Evolutionary conservation across 352 stramenopile genomes (phyloP), one percentile per base, ranked within the genome.

Genomic region (Phytopythium litorale): DNA sequence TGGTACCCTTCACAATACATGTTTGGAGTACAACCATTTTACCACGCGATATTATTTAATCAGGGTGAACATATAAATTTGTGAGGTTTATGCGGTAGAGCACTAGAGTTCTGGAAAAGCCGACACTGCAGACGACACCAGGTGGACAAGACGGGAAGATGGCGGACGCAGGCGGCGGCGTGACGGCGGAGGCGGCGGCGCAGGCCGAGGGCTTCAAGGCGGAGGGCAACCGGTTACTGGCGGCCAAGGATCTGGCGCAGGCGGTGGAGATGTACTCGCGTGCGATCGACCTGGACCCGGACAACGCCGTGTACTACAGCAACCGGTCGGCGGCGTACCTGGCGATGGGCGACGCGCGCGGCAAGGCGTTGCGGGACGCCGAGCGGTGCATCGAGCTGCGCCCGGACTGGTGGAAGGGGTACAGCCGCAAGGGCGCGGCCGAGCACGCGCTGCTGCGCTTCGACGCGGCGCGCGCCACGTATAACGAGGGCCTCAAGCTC

Each of bases 331-430:
- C 87, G 7, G 84, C 87, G 60, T 94, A 81, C 63, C 61, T 96
- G 56, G 83, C 81, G 15, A 75, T 92, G 70, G 87, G 83, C 23
- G 86, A 94, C 65, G 82, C 84, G 40, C 84, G 87, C 38, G 78
- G 82, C 42, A 95, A 94, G 64, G 87, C 87, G 33, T 64, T 94
- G 18, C 75, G 75, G 25, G 87, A 96, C 67, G 87, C 87, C 2
- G 79, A 95, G 48, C 74, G 58, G 37, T 96, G 87, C 60, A 88
- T 96, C 38, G 81, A 81, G 51, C 68, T 91, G 13, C 71, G 73
- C n/a, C 84, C 82, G 61, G 75, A 90, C 38, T 96, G 87, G 87
- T 91, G 79, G 83, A 96, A 96, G 68, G 86, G 87, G 0, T 96
- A 91, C 72, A 90, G 79, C 37, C 87, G 87, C 56, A 92, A 93